Evolutionary conservation across 1,284 basidiomycete genomes (phyloP), one percentile per base, ranked within the genome.

Genomic region (Fereydounia khargensis): DNA sequence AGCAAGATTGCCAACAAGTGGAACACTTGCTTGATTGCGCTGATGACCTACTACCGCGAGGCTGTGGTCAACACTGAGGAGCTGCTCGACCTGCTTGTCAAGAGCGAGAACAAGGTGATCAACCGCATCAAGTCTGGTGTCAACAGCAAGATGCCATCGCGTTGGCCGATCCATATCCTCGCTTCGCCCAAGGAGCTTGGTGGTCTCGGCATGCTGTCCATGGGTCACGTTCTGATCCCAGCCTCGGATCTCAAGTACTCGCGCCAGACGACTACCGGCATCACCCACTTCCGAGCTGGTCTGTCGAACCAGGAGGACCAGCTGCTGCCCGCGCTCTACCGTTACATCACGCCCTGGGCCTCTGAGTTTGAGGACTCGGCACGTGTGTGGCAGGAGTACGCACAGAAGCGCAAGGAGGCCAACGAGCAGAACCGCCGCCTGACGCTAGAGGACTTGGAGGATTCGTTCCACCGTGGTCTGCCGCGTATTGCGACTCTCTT

Each of bases 1-100:
- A 91, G 89, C 54, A 99, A 99, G 82, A 96, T 99, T 69, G 88
- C 97, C 74, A 98, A 98, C 81, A 97, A 97, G 80, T 96, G 91
- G 91, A 97, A 96, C 77, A 94, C 91, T 2, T 89, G 89, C 9
- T 83, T 76, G 35, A 69, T 74, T 37, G 61, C 59, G 6, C 49
- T 73, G n/a, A 70, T 95, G 90, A 96, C 92, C 4, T 98, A 97
- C 79, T 98, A 97, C 79, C 89, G 94, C 55, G 94, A 98, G 76
- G 94, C 92, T n/a, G 91, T 97, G 55, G 90, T 96, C 52, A 90
- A 95, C 76, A 98, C 95, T 24, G 91, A 91, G 70, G 92, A 97
- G 78, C 82, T 98, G 20, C 63, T 76, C 8, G 73, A 76, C 32
- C 39, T 71, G 38, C 54, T 76, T 6, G 73, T 76, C 73, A 66